Evolutionary conservation across 352 stramenopile genomes (phyloP), one percentile per base, ranked within the genome.

Genomic region (Achlya hypogyna): DNA sequence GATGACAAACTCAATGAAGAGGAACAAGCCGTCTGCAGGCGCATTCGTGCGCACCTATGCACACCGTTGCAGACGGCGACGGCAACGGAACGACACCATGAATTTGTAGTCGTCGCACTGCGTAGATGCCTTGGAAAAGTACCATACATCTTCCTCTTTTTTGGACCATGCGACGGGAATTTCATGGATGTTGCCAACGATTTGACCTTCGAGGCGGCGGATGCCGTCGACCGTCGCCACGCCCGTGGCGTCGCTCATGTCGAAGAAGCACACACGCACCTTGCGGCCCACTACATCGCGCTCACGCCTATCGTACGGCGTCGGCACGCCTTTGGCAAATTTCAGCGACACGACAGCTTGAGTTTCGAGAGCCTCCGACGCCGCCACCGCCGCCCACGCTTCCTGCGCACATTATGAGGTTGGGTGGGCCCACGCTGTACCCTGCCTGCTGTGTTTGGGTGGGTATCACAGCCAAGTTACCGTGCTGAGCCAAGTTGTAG

Each of bases 51-150:
- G 81, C 22, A 65, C 38, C 59, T 65, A 18, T 9, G 38, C n/a
- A 49, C 18, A 65, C 12, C 32, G 5, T 27, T 12, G 58, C 32
- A 12, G 8, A 56, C 25, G 25, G 1, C 10, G n/a, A 56, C 25
- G 49, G 2, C 16, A 27, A 45, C 2, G 38, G 38, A 1, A 18
- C 14, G 2, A 23, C 18, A 90, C 76, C 1, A 92, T 72, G 58
- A 92, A 92, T 59, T 92, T 92, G 74, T 92, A 92, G 69, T 86
- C 87, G 62, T 88, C 72, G 47, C 84, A 69, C 59, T 89, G 90
- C 1, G 84, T 92, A 5, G 84, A 69, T 38, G 84, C 84, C 47
- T 79, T 81, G 1, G 84, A 92, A 56, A 92, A 90, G 56, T 90
- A 76, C 84, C 84, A 92, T 22, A 92, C 75, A 31, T 90, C 84